Conservation (phyloP, 345 rosid genomes). For the Populus simonii region DNA sequence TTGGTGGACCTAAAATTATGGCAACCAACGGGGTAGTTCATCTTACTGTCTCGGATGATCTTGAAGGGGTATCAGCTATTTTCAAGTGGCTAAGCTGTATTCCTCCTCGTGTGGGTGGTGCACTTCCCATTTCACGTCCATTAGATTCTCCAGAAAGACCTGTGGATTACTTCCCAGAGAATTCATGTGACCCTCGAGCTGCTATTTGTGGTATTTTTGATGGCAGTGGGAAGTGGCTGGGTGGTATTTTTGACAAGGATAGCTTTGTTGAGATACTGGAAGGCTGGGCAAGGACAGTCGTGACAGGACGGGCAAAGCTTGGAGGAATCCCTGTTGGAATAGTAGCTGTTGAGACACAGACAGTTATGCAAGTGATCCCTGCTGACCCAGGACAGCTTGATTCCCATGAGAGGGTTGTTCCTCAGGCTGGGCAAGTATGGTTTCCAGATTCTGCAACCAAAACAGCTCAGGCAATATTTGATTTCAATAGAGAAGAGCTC, state of each 20-base stretch:
- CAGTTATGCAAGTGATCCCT: slow-evolving; percentile 96
- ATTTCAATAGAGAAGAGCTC: slow-evolving; percentile 91
- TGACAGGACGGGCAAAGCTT: slow-evolving; percentile 98
- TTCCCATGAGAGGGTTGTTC: slow-evolving; percentile 97
- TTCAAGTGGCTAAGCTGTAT: slow-evolving; percentile 91
- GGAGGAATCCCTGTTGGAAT: slow-evolving; percentile 99
- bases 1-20: slow-evolving; percentile 99
- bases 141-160: slow-evolving; percentile 80
- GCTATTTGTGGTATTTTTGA: slow-evolving; percentile 73
- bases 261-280: slow-evolving; percentile 91
- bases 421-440: slow-evolving; percentile 99
- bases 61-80: slow-evolving; percentile 88
- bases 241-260: slow-evolving; percentile 92
- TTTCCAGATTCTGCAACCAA: slow-evolving; percentile 98
- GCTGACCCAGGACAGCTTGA: slow-evolving; percentile 99
- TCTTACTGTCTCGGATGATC: slow-evolving; percentile 95
- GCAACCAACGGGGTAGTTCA: slow-evolving; percentile 98
- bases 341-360: slow-evolving; percentile 97
- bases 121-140: slow-evolving; percentile 64
- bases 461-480: slow-evolving; percentile 95
- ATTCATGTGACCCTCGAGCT: slow-evolving; percentile 95
- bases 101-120: slow-evolving; percentile 78
- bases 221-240: slow-evolving; percentile 75
- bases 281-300: slow-evolving; percentile 99
- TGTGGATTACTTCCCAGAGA: slow-evolving; percentile 86